phyloP scores from a whole-genome alignment of 2,329 filamentous ascomycete genomes.

The Scorias spongiosa region DNA sequence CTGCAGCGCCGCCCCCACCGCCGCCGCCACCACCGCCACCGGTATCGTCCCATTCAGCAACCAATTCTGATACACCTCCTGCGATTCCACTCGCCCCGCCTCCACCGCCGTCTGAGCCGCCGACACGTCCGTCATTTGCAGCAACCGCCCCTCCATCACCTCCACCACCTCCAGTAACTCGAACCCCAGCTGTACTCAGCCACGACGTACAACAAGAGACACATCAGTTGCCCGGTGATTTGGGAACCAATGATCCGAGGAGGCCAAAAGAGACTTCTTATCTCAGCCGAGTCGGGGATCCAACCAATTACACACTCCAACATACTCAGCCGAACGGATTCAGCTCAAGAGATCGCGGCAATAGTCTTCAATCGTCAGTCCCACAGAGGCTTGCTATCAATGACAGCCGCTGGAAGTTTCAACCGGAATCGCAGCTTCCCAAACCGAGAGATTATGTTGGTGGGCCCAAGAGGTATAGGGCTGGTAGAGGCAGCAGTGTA shows the following conservation, averaged over 20 bases:
- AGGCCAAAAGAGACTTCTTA: constrained; percentile 21
- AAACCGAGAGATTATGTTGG: constrained; percentile 70
- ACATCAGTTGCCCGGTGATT: not conserved
- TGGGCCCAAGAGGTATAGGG: constrained; percentile 66
- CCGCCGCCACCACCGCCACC: constrained; percentile 25
- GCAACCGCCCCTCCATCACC: constrained; percentile 5
- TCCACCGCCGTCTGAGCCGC: constrained; percentile 20
- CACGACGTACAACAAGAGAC: not conserved
- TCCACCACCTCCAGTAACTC: constrained; percentile 3
- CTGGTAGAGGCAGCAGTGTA: constrained; percentile 84
- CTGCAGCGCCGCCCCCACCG: constrained; percentile 22
- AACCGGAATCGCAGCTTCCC: constrained; percentile 65
- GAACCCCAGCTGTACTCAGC: constrained; percentile 4
- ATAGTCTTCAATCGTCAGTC: constrained; percentile 8
- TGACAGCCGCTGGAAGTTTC: constrained; percentile 69
- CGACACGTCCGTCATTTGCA: constrained; percentile 15
- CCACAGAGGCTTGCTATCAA: constrained; percentile 14
- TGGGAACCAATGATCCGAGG: constrained; percentile 9
- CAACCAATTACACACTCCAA: constrained; percentile 6
- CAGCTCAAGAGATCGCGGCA: constrained; percentile 1
- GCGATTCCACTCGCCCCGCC: constrained; percentile 18
- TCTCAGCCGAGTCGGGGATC: constrained; percentile 1
- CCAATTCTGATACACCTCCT: constrained; percentile 9
- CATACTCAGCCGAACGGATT: not conserved
- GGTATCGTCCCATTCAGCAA: not conserved